Conservation (phyloP, 2,329 filamentous ascomycete genomes). For the Paecilomyces sp. region DNA sequence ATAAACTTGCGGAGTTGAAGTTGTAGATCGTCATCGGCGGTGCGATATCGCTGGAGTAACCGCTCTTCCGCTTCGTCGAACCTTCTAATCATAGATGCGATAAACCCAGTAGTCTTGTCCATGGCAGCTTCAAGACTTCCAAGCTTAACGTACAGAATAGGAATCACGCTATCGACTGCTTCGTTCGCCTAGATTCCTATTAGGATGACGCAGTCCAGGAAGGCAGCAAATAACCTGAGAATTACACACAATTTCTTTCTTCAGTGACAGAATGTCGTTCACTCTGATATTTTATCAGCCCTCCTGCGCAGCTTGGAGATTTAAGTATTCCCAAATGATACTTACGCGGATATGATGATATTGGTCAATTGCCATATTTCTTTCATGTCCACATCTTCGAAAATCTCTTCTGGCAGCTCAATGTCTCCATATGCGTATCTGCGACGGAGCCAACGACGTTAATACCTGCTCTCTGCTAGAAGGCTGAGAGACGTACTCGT, state of each 20-base stretch:
- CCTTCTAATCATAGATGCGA: not conserved
- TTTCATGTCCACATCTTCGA: slow-evolving; percentile 1
- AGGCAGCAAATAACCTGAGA: not conserved
- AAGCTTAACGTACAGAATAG: slow-evolving; percentile 1
- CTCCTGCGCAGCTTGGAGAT: not conserved
- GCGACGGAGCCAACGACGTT: not conserved
- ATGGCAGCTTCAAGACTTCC: not conserved
- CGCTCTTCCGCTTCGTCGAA: not conserved
- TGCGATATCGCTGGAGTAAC: not conserved
- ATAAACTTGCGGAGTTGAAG: not conserved
- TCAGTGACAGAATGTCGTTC: not conserved
- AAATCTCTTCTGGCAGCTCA: not conserved
- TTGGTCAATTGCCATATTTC: slow-evolving; percentile 2
- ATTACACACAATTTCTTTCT: not conserved
- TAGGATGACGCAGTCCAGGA: not conserved
- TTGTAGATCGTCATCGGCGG: not conserved
- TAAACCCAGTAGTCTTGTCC: not conserved
- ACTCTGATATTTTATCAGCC: not conserved
- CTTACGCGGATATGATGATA: slow-evolving; percentile 1
- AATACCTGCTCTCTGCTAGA: not conserved
- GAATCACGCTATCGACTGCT: slow-evolving; percentile 1
- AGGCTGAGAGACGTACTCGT: not conserved
- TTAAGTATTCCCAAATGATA: not conserved
- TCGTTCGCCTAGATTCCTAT: not conserved
- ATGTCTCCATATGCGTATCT: slow-evolving; percentile 1